Base-by-base conservation (phyloP, 1,284 basidiomycete species). In the Cryptococcus neoformans region DNA sequence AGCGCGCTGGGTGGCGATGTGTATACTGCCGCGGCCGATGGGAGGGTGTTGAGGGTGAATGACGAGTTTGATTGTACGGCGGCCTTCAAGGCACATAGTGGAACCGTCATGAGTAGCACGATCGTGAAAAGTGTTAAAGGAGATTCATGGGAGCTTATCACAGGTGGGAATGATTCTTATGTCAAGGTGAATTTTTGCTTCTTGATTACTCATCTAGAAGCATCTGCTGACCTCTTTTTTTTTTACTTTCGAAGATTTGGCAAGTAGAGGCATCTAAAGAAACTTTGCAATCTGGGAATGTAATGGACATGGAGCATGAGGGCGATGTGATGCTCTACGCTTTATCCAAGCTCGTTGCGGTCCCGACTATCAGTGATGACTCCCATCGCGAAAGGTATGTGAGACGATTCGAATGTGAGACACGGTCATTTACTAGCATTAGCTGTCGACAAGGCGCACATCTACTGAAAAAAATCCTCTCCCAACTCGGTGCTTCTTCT, bases 381-480 rank as follows among this genome's bases (percentile, higher is more conserved):
- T 74, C 79, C 2, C 84, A 88, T 68, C 82, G 85, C 34, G 95
- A 98, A 76, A 89, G 94, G 65, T 77, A 59, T 58, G 67, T 40
- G 79, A 80, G 68, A 62, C 77, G 35, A 78, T 80, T 58, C 77
- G 46, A 80, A 80, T 53, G 63, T 80, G 62, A 76, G 21, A 21
- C 21, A 21, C 21, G 21, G 21, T 21, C 21, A 21, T 21, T 21
- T 21, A 21, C 21, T 21, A 21, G 21, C 21, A 21, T 21, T 21
- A 70, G 68, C 66, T 96, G 94, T 70, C 83, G 92, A 54, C 92
- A 96, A 71, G 88, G 90, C 0, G 92, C 92, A 2, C 87, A 93
- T 44, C 92, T 92, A 85, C 78, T 96, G 53, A 88, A 88, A 68
- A 92, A 91, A 65, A 90, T 90, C 64, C 78, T 97, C 17, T 83